Base-by-base conservation (phyloP, 1,139 yeast genomes). In the Blastobotrys serpentis region DNA sequence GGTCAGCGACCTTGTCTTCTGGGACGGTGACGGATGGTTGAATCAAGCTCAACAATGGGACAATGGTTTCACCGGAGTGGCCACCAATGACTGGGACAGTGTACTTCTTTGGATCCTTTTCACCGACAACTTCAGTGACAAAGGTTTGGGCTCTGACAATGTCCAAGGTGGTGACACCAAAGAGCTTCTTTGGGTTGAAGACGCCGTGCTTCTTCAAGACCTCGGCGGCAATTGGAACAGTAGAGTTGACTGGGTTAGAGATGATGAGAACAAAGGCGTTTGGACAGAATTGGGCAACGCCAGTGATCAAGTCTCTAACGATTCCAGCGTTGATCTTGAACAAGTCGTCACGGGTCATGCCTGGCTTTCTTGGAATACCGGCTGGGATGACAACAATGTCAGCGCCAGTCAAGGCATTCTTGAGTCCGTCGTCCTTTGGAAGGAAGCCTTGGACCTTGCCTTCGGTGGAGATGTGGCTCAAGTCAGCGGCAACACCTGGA, bases 281-380 rank as follows among this genome's bases (percentile, higher is more conserved):
- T 65, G 98, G 98, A 62, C 88, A 79, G 68, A 78, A 72, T 64
- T 84, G 87, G 57, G 96, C 96, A 62, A 85, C 82, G 37, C 95
- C 90, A 70, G 84, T 79, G 60, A 96, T 95, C 68, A 92, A 79
- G 67, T 85, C 95, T 69, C 94, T 84, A 57, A 92, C 95, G 68
- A 92, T 92, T 45, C 95, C 85, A 46, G 98, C 98, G 68, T 92
- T 92, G 73, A 95, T 90, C 77, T 88, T 87, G 84, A 92, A 92
- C 68, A 92, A 79, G 68, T 92, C 98, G 70, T 92, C 98, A 58
- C 74, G 71, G 64, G 98, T 89, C 98, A 90, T 90, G 68, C 98
- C 98, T 58, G 98, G 98, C 78, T 92, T 92, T 78, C 98, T 86
- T 73, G 98, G 98, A 51, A 92, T 96, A 74, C 98, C 98, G 52